phyloP scores from a whole-genome alignment of 306 rosid genomes.

The Glycine tomentella region DNA sequence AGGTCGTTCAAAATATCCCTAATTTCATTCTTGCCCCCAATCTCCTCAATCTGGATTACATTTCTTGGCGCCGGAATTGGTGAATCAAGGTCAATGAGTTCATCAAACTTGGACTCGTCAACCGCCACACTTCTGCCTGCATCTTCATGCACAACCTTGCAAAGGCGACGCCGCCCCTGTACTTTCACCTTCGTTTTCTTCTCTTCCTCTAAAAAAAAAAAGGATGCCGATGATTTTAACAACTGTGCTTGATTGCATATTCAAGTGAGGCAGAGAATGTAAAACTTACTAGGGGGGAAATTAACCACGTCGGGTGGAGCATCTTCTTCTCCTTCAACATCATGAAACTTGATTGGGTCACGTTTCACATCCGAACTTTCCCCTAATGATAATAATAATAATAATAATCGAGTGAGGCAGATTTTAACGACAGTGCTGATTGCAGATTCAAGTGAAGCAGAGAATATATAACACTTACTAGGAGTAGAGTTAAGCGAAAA shows the following conservation, averaged over 20 bases:
- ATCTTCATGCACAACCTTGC: conserved; percentile 61
- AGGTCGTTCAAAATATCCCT: conserved; percentile 79
- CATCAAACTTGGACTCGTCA: conserved; percentile 53
- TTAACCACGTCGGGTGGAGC: not conserved
- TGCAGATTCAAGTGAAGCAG: conserved; percentile 41
- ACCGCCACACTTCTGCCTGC: conserved; percentile 34
- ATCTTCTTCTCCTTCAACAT: conserved; percentile 35
- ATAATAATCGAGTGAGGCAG: not conserved
- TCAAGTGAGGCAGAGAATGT: conserved; percentile 8
- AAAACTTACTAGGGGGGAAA: conserved; percentile 48
- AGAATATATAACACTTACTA: conserved; percentile 34
- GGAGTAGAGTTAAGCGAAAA: conserved; percentile 41
- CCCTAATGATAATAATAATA: not conserved
- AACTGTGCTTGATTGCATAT: not conserved
- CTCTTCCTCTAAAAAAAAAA: conserved; percentile 50
- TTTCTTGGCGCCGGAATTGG: conserved; percentile 47
- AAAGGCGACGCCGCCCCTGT: conserved; percentile 82
- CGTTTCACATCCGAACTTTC: conserved; percentile 4
- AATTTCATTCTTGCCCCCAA: conserved; percentile 66
- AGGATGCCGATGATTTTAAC: not conserved
- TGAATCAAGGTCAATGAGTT: conserved; percentile 63
- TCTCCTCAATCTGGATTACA: conserved; percentile 37
- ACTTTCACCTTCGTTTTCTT: conserved; percentile 67
- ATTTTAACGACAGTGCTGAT: not conserved
- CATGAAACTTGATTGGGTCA: conserved; percentile 32